Evolutionary conservation across 2,329 filamentous ascomycete species (phyloP), one percentile per base, ranked within the genome.

Genomic region (Hymenoscyphus infarciens): DNA sequence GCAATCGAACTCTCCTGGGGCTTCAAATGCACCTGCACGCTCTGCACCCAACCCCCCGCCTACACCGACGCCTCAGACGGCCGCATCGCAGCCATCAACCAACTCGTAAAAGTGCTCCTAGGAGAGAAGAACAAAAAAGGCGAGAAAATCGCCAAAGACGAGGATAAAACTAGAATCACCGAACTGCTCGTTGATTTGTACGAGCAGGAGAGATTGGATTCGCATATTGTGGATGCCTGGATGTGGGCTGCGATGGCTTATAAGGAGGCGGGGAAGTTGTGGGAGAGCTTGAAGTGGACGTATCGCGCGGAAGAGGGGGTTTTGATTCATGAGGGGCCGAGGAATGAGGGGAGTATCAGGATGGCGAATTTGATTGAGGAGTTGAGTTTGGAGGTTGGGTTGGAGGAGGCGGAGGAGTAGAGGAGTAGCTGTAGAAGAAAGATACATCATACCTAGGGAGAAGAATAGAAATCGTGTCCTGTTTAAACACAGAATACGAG

Each of bases 181-280:
- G 75, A 78, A 57, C 64, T 74, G 31, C 67, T 79, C 8, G 65
- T 78, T 8, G 70, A 68, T 7, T 66, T 78, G 42, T 77, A 76
- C 64, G 69, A 75, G 63, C 69, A 74, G 25, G 77, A 79, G 64
- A 71, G 65, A 19, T 25, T 68, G 71, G 2, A 66, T 73, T 54
- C 63, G 66, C 25, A 73, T 70, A 1, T 73, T 72, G 33, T 65
- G 73, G 38, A 73, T 74, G 61, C 74, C 73, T 67, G 75, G 72
- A 1, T 74, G 75, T 64, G 76, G 7, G 75, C 75, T 19, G 75
- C 76, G 1, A 60, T 76, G 27, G 74, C 76, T 57, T 76, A 73
- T 63, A 73, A 74, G 57, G 73, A 71, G 2, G 66, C 74, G 0
- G 74, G 73, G 0, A 70, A 74, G 22, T 31, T 25, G 27, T 64